Evolutionary conservation across 2,329 filamentous ascomycete genomes (phyloP).

Genomic region (Hymenotorrendiella dingleyae): DNA sequence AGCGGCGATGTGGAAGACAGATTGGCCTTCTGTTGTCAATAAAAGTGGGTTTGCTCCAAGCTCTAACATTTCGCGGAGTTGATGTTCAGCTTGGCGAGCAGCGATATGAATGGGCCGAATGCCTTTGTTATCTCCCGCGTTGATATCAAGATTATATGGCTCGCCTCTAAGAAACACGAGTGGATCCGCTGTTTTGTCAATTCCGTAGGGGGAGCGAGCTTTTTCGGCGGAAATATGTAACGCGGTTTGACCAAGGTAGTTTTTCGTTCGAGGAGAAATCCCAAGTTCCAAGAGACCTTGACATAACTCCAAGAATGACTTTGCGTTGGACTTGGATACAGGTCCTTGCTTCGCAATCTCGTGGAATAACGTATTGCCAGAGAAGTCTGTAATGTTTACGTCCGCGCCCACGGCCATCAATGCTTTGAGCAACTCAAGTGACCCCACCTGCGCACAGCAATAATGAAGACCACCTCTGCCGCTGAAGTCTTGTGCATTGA

Average conservation of each 20-base stretch:
- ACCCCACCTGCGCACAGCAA: no score
- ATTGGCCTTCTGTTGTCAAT: background rate
- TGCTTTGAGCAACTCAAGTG: background rate
- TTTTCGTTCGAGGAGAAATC: background rate
- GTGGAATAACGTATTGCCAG: background rate
- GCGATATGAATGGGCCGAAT: slow-evolving; percentile 2
- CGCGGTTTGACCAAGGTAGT: slow-evolving; percentile 3
- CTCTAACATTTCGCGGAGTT: background rate
- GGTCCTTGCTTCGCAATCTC: background rate
- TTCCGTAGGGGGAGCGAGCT: background rate
- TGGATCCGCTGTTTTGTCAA: background rate
- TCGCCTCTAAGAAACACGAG: background rate
- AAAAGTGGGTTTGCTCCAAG: background rate
- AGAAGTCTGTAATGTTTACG: background rate
- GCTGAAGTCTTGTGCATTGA: slow-evolving; percentile 14
- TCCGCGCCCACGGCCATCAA: background rate
- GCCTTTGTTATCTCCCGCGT: background rate
- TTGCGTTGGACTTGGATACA: background rate
- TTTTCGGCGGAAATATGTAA: slow-evolving; percentile 6
- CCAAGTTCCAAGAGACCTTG: slow-evolving; percentile 2
- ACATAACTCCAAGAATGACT: background rate
- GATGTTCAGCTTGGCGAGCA: background rate
- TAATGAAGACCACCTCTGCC: slow-evolving; percentile 21
- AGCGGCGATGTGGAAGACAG: slow-evolving; percentile 2
- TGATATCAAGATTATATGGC: slow-evolving; percentile 3